Conservation (phyloP, 805 yeast species). For the Jamesozyma gamospora region DNA sequence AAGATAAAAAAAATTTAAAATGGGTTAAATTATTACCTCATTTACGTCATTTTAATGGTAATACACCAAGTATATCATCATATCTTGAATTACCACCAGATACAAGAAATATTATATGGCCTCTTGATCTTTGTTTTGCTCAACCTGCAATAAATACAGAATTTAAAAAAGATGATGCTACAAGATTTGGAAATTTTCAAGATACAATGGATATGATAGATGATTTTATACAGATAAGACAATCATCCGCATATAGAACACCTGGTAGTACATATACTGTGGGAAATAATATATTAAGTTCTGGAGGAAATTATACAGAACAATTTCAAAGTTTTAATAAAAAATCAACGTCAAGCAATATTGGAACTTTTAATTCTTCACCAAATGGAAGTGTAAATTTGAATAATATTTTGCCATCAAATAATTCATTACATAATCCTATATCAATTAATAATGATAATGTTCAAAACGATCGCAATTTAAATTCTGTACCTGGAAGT, state of each 20-base stretch:
- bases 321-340: slow-evolving; percentile 23
- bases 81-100: slow-evolving; percentile 44
- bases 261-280: slow-evolving; percentile 23
- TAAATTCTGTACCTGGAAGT: neutral
- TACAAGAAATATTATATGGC: slow-evolving; percentile 59
- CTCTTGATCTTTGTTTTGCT: slow-evolving; percentile 51
- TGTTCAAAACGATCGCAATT: neutral
- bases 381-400: neutral
- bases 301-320: slow-evolving; percentile 27
- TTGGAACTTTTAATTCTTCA: neutral
- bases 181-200: slow-evolving; percentile 12
- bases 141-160: slow-evolving; percentile 32
- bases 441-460: neutral
- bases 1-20: slow-evolving; percentile 23
- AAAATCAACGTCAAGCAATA: slow-evolving; percentile 5
- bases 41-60: slow-evolving; percentile 55
- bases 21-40: slow-evolving; percentile 69
- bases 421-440: no score
- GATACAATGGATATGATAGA: slow-evolving; percentile 32
- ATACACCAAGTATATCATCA: slow-evolving; percentile 51
- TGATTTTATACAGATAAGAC: slow-evolving; percentile 32
- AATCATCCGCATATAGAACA: slow-evolving; percentile 32
- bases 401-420: no score
- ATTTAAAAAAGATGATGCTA: slow-evolving; percentile 5
- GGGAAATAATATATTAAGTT: slow-evolving; percentile 24